A percentile compares a stretch with the other conserved stretches of the same genome.
Evolutionary conservation across 2,329 filamentous ascomycete genomes (phyloP).

Genomic region (Beauveria australis): DNA sequence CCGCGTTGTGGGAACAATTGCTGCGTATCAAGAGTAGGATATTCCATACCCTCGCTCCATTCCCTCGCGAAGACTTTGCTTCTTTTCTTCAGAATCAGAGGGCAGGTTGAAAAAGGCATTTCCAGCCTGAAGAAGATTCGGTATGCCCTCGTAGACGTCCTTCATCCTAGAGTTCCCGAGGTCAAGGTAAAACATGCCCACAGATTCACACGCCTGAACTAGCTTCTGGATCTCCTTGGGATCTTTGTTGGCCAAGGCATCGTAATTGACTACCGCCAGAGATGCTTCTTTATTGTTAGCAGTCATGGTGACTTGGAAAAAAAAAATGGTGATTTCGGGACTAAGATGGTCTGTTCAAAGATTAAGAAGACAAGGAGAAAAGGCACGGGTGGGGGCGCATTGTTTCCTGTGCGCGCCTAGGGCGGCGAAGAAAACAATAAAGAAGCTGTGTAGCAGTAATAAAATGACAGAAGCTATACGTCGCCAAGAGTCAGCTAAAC

Average conservation of each 20-base stretch:
- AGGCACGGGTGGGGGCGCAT: neutral
- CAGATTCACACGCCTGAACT: constrained; percentile 2
- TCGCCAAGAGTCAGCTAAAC: neutral
- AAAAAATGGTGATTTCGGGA: no score
- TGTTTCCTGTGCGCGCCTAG: neutral
- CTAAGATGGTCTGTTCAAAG: no score
- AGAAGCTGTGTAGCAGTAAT: neutral
- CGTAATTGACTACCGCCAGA: neutral
- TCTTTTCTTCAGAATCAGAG: constrained; percentile 2
- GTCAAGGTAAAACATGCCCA: constrained; percentile 3
- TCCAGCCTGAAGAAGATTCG: neutral
- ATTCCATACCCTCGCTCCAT: constrained; percentile 9
- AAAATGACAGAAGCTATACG: neutral
- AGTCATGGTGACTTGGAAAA: neutral
- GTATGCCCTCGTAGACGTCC: constrained; percentile 1
- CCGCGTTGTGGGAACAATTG: neutral
- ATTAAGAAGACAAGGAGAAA: neutral
- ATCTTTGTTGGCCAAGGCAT: constrained; percentile 4
- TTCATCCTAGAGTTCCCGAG: neutral
- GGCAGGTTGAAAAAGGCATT: neutral
- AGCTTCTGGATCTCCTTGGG: neutral
- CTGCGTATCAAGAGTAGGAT: no score
- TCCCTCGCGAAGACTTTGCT: constrained; percentile 2
- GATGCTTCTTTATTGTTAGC: neutral
- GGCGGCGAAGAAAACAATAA: neutral